These are phyloP conservation scores for Tricharina praecox DNA, from an alignment of 495 filamentous ascomycete genomes.

Conservation along the genomic window DNA sequence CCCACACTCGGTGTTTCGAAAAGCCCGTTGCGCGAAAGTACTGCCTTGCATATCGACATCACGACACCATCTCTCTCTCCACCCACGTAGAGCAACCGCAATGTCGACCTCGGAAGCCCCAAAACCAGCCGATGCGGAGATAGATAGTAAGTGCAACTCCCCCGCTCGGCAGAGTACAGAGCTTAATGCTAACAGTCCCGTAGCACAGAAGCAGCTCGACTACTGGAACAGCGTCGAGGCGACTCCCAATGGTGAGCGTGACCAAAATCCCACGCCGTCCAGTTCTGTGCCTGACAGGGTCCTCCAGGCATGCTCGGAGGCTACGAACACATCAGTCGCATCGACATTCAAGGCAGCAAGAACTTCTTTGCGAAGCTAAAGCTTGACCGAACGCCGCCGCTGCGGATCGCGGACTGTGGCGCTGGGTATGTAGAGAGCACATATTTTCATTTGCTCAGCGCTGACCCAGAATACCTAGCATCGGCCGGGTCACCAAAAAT, in stretches of 20 bases:
- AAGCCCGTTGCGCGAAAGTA: too few species aligned
- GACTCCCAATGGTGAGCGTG: slow-evolving; percentile 40
- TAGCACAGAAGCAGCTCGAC: slow-evolving; percentile 31
- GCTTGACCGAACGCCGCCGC: slow-evolving; percentile 28
- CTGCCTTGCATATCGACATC: too few species aligned
- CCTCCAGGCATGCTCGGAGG: slow-evolving; percentile 56
- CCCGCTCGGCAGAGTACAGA: neutral
- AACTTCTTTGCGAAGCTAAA: slow-evolving; percentile 65
- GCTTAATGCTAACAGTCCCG: neutral
- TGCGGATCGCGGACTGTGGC: slow-evolving; percentile 36
- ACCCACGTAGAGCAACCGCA: too few species aligned
- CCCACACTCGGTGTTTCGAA: too few species aligned
- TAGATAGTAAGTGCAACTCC: slow-evolving; percentile 4
- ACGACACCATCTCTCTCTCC: too few species aligned
- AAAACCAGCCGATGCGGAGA: slow-evolving; percentile 3
- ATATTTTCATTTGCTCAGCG: too few species aligned
- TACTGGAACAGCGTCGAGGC: slow-evolving; percentile 67
- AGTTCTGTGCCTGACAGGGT: neutral
- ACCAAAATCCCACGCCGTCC: neutral
- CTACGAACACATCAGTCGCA: slow-evolving; percentile 51
- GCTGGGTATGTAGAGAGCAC: too few species aligned
- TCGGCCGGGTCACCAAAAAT: slow-evolving; percentile 39
- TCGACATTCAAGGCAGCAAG: slow-evolving; percentile 61
- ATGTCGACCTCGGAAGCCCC: neutral
- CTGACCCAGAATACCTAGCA: slow-evolving; percentile 27